Conservation (phyloP, 805 yeast species). For the Schwanniomyces vanrijiae region DNA sequence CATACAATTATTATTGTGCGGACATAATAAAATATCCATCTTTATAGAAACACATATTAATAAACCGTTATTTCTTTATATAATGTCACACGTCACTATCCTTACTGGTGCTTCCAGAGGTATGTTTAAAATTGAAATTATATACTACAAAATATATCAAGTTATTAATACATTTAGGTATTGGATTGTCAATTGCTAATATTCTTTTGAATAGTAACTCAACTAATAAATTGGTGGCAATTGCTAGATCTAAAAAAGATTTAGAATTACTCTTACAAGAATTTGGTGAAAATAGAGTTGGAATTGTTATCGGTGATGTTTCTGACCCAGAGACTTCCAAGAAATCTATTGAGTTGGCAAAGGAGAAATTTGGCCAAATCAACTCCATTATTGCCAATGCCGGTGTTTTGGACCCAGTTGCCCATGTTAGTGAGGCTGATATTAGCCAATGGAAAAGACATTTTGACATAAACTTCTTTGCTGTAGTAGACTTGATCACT, state of each 20-base stretch:
- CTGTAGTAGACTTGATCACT: constrained; percentile 61
- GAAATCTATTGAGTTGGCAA: constrained; percentile 44
- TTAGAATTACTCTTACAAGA: constrained; percentile 42
- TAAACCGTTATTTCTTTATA: background rate
- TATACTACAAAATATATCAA: background rate
- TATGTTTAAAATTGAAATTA: constrained; percentile 17
- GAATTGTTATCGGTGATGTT: constrained; percentile 60
- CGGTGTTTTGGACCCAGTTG: constrained; percentile 81
- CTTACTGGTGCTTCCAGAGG: constrained; percentile 68
- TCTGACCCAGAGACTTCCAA: constrained; percentile 38
- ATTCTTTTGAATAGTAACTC: constrained; percentile 40
- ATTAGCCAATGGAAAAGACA: constrained; percentile 58
- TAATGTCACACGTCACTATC: constrained; percentile 30
- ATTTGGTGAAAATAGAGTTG: constrained; percentile 51
- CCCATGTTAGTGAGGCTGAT: constrained; percentile 50
- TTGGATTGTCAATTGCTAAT: constrained; percentile 76
- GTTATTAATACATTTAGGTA: constrained; percentile 44
- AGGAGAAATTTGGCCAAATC: constrained; percentile 52
- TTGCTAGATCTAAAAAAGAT: constrained; percentile 63
- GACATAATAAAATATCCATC: too few species aligned
- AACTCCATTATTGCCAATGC: constrained; percentile 76
- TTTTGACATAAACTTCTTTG: constrained; percentile 77
- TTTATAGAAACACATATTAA: background rate
- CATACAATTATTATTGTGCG: too few species aligned
- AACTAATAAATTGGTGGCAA: constrained; percentile 53